A percentile compares a stretch with the other conserved stretches of the same genome.
Evolutionary conservation across 2,329 filamentous ascomycete species (phyloP).

Genomic region (Stemphylium lycopersici): DNA sequence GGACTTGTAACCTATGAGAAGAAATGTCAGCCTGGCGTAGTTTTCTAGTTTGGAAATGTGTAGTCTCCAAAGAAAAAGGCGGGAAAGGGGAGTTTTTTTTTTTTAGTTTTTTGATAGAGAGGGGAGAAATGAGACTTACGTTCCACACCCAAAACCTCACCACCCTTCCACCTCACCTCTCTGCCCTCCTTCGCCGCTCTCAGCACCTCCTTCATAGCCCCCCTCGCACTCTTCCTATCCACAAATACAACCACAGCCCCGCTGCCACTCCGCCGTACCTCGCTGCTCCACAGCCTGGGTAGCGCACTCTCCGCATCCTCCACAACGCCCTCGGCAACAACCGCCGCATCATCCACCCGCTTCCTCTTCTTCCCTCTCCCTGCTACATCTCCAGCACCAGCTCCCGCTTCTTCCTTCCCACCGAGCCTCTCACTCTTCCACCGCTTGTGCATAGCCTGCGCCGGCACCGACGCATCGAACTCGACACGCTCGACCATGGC

Average conservation of each 20-base stretch:
- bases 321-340: slow-evolving; percentile 47
- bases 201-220: slow-evolving; percentile 77
- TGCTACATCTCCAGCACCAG: slow-evolving; percentile 15
- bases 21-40: neutral
- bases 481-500: slow-evolving; percentile 78
- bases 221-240: slow-evolving; percentile 77
- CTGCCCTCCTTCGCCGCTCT: slow-evolving; percentile 62
- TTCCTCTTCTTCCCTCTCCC: slow-evolving; percentile 62
- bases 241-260: slow-evolving; percentile 84
- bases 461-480: slow-evolving; percentile 63
- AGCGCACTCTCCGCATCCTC: slow-evolving; percentile 67
- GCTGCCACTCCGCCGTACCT: slow-evolving; percentile 73
- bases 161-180: slow-evolving; percentile 71
- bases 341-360: slow-evolving; percentile 45
- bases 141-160: slow-evolving; percentile 55
- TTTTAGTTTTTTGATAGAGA: no score
- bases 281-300: slow-evolving; percentile 75
- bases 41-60: no score
- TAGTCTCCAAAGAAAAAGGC: no score
- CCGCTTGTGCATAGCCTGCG: slow-evolving; percentile 56
- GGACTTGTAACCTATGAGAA: slow-evolving; percentile 59
- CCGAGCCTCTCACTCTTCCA: slow-evolving; percentile 42
- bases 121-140: slow-evolving; percentile 49
- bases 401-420: slow-evolving; percentile 45
- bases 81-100: no score